Evolutionary conservation across 495 filamentous ascomycete genomes (phyloP), one percentile per base, ranked within the genome.

Genomic region (Cladorrhinum samala): DNA sequence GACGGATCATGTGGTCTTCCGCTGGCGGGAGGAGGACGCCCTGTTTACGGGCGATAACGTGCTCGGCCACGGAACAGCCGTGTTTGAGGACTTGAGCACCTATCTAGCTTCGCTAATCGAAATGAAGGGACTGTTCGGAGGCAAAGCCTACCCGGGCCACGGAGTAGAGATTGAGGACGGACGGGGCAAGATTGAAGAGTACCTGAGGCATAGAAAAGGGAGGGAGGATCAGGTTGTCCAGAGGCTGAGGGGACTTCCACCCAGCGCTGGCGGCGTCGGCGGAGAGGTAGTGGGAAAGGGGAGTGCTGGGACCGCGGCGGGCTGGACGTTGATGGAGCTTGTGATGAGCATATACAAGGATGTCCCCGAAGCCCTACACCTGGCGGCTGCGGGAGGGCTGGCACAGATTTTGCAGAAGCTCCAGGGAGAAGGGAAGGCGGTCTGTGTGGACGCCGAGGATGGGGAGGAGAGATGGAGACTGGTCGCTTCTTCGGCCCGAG

Each of bases 41-140:
- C 78, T 97, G 64, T 95, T 98, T 68, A 96, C 91, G 0, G 93
- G 89, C 37, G 93, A 98, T 62, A 96, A 93, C 59, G 88, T 98
- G 25, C 78, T 98, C 3, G 93, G 93, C 0, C 90, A 96, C 52
- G 93, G 93, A 2, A 96, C 93, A 2, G 83, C 87, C 24, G 91
- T 96, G 11, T 96, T 96, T 63, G 90, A 95, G 68, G 84, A 95
- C 52, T 75, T 96, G 2, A 68, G 67, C 5, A 70, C 70, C 3
- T 98, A 96, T 63, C 70, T 96, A 52, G 57, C 61, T n/a, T 89
- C 83, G 46, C 68, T 98, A 13, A 72, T 83, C 48, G 75, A 73
- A 51, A 95, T 96, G 89, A 70, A 75, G 43, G 60, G 67, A 16
- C 68, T 82, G 17, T 86, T 87, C 52, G 9, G 1, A 20, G 19